phyloP scores from a whole-genome alignment of 805 yeast species.

The Metschnikowia vanudenii region DNA sequence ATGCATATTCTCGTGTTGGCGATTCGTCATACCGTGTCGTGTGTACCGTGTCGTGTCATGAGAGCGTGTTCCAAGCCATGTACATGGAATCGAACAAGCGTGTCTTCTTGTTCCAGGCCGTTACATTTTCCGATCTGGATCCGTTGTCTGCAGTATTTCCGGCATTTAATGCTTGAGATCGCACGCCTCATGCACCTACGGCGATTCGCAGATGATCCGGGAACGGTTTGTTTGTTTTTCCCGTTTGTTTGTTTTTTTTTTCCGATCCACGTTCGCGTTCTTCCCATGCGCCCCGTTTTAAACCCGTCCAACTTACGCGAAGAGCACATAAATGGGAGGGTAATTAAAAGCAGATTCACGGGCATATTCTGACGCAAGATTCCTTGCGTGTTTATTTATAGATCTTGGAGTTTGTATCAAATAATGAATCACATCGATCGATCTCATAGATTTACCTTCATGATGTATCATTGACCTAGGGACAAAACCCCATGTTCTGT shows the following conservation, averaged over 20 bases:
- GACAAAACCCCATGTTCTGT: too few relatives aligned
- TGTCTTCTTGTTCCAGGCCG: too few relatives aligned
- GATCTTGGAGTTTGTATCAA: too few relatives aligned
- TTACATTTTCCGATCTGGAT: too few relatives aligned
- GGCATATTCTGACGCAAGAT: too few relatives aligned
- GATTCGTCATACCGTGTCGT: conserved; percentile 6
- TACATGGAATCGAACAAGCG: background rate
- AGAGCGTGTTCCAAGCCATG: conserved; percentile 1
- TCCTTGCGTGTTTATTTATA: too few relatives aligned
- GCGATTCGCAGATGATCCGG: conserved; percentile 1
- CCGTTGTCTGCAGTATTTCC: too few relatives aligned
- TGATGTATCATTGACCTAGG: too few relatives aligned
- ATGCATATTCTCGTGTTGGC: background rate
- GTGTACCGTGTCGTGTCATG: background rate
- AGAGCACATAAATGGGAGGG: too few relatives aligned
- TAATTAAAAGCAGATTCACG: too few relatives aligned
- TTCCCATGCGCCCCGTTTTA: conserved; percentile 1
- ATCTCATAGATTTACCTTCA: background rate
- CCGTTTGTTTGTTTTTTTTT: conserved; percentile 4
- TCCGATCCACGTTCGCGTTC: conserved; percentile 2
- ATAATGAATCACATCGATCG: too few relatives aligned
- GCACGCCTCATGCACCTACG: background rate
- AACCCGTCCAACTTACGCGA: background rate
- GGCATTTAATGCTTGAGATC: too few relatives aligned
- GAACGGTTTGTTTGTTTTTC: conserved; percentile 1